Evolutionary conservation across 352 stramenopile genomes (phyloP).

Genomic region (Phytophthora europaea): DNA sequence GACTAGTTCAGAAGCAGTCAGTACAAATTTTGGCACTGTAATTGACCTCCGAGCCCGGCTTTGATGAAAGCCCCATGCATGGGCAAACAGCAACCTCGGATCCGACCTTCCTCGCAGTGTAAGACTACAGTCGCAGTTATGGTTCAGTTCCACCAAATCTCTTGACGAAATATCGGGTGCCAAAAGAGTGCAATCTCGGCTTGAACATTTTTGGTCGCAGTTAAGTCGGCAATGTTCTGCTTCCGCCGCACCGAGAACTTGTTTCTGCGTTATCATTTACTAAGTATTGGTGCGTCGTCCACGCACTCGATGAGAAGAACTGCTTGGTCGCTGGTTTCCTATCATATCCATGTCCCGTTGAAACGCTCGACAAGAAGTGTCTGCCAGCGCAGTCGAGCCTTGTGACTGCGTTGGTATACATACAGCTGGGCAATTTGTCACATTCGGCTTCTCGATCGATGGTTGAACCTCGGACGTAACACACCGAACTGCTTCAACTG

Average conservation of each 20-base stretch:
- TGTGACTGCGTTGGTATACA: neutral
- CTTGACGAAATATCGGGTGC: neutral
- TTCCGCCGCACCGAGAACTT: neutral
- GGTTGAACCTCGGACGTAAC: slow-evolving; percentile 23
- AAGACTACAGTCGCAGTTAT: neutral
- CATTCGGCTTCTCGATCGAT: neutral
- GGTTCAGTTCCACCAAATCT: neutral
- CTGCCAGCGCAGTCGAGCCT: neutral
- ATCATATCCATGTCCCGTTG: neutral
- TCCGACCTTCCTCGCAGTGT: neutral
- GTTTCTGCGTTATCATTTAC: neutral
- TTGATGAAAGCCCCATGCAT: neutral
- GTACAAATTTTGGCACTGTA: neutral
- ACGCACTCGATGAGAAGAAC: neutral
- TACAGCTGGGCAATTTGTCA: slow-evolving; percentile 12
- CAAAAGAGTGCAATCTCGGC: neutral
- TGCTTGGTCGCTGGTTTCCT: neutral
- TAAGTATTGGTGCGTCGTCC: neutral
- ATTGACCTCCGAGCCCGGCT: neutral
- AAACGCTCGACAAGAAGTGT: neutral
- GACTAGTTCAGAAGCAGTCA: slow-evolving; percentile 29
- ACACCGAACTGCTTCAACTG: slow-evolving; percentile 12
- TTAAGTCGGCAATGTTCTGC: neutral
- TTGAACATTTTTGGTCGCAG: neutral
- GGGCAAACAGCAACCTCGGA: neutral